These are phyloP conservation scores for Cyclotella atomus DNA, from an alignment of 108 stramenopile species.

Conservation along the genomic window DNA sequence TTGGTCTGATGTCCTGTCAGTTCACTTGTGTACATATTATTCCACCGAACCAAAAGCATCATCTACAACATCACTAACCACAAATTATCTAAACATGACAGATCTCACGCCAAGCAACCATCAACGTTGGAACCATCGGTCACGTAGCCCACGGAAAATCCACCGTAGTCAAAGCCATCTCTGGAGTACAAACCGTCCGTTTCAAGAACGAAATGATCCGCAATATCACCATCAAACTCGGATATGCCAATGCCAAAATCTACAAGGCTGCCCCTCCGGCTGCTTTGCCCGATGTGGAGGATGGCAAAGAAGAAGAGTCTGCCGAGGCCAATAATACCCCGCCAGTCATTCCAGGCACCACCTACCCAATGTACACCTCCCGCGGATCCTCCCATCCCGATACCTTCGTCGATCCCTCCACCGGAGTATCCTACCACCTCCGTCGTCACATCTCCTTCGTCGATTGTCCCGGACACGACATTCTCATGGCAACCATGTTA, in stretches of 20 bases:
- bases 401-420: conserved; percentile 86
- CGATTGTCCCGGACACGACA: conserved; percentile 99
- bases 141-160: conserved; percentile 99
- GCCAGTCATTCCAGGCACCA: conserved; percentile 53
- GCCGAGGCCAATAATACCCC: conserved; percentile 24
- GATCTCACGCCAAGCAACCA: conserved; percentile 99
- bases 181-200: conserved; percentile 99
- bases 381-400: conserved; percentile 94
- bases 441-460: conserved; percentile 98
- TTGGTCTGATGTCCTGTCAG: no score
- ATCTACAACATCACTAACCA: not conserved
- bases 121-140: conserved; percentile 99
- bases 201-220: conserved; percentile 99
- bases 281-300: conserved; percentile 48
- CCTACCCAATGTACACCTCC: conserved; percentile 81
- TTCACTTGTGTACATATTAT: not conserved
- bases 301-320: conserved; percentile 45
- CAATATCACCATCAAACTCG: conserved; percentile 99
- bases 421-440: conserved; percentile 85
- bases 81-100: conserved; percentile 29
- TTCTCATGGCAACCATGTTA: conserved; percentile 99
- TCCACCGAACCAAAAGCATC: not conserved
- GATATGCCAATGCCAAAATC: conserved; percentile 99
- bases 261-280: conserved; percentile 87
- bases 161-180: conserved; percentile 98